A percentile compares a stretch with the other conserved stretches of the same genome.
Conservation (phyloP, 306 rosid species). For the Hippophae gyantsensis region DNA sequence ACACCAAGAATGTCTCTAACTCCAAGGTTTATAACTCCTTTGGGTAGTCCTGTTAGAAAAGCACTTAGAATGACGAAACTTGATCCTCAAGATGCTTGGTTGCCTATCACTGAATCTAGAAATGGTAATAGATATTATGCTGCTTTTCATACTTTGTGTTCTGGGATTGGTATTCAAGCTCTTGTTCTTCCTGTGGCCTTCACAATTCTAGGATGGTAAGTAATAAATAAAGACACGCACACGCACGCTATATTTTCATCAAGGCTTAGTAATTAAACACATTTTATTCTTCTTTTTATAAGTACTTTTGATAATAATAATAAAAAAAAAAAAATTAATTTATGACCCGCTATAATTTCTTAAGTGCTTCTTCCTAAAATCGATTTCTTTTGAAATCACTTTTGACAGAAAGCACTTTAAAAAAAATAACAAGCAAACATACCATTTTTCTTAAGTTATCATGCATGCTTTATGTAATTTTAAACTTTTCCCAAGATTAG, state of each 20-base stretch:
- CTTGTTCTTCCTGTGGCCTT: constrained; percentile 49
- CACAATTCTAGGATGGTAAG: constrained; percentile 52
- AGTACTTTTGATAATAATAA: too few relatives aligned
- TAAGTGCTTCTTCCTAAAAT: too few relatives aligned
- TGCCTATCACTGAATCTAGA: constrained; percentile 52
- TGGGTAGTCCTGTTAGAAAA: constrained; percentile 33
- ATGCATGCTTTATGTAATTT: too few relatives aligned
- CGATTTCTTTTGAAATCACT: too few relatives aligned
- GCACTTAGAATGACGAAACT: constrained; percentile 28
- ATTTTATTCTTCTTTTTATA: too few relatives aligned
- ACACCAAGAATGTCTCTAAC: constrained; percentile 27
- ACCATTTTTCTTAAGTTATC: too few relatives aligned
- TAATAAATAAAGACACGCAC: neutral
- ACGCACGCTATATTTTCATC: too few relatives aligned
- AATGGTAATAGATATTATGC: constrained; percentile 48
- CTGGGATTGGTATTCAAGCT: constrained; percentile 54
- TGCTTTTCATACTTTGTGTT: constrained; percentile 41
- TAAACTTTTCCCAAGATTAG: neutral
- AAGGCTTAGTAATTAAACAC: too few relatives aligned
- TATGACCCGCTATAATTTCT: too few relatives aligned
- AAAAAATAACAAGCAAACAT: too few relatives aligned
- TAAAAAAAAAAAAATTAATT: too few relatives aligned
- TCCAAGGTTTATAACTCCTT: constrained; percentile 30
- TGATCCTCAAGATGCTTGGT: constrained; percentile 47
- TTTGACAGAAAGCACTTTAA: too few relatives aligned